Base-by-base conservation (phyloP, 208 protist genomes). In the Acanthamoeba sp. region DNA sequence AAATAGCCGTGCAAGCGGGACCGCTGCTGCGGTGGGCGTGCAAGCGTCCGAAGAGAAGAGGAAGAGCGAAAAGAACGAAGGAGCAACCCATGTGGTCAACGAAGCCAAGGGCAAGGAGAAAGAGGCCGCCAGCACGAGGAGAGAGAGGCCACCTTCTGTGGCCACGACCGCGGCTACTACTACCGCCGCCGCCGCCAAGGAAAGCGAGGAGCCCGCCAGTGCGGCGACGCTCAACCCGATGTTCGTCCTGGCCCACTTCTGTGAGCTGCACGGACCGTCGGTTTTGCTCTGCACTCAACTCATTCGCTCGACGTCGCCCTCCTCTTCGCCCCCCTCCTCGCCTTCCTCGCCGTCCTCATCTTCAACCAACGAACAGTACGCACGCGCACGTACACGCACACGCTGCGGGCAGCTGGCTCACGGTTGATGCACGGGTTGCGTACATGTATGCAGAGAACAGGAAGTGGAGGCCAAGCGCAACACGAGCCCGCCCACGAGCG, bases 181-280 rank as follows among this genome's bases (percentile, higher is more conserved):
- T 7, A 62, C 55, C 45, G 45, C 4, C 45, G 45, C 45, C 45
- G 45, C 45, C 12, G 45, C 45, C 9, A n/a, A 2, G 29, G 32
- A 76, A 2, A 38, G 66, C 4, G 66, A 76, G 14, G 66, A 76
- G 66, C 7, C 16, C 66, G 36, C n/a, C 32, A 76, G 36, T 18
- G 66, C 66, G 62, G 62, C 73, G 40, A 38, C 42, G 78, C 42
- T 87, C n/a, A 87, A 57, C 38, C 42, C 87, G 32, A 92, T 92
- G 57, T 36, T 92, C 34, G 87, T 76, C n/a, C 87, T 92, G 18
- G 48, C 64, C 20, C 87, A 92, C 87, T 92, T 92, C 45, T 92
- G 87, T 38, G 87, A 92, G 55, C 87, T 92, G 32, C 87, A 92
- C 20, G 87, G 87, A 20, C 87, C 87, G 10, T 59, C 36, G 36